phyloP scores from a whole-genome alignment of 2,329 filamentous ascomycete species.

The Trichoderma gracile region DNA sequence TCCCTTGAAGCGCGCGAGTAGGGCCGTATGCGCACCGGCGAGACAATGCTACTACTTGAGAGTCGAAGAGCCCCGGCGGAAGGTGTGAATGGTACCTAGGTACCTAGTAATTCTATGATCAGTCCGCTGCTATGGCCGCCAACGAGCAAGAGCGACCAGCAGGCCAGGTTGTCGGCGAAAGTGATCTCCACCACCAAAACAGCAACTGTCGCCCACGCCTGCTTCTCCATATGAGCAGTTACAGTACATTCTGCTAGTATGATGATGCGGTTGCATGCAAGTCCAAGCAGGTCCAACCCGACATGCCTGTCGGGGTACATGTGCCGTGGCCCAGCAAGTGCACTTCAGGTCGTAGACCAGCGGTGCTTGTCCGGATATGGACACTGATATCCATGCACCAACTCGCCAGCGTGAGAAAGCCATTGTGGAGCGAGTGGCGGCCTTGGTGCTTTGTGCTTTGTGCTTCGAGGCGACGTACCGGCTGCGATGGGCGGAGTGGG shows the following conservation, averaged over 20 bases:
- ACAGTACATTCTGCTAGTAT: too few species aligned
- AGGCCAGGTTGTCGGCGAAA: not conserved
- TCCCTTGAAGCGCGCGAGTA: not conserved
- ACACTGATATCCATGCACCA: too few species aligned
- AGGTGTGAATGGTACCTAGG: not conserved
- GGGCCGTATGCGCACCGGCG: not conserved
- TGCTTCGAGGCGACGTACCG: not conserved
- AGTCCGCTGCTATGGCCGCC: not conserved
- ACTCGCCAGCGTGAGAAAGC: not conserved
- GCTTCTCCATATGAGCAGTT: too few species aligned
- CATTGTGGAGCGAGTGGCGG: conserved; percentile 15
- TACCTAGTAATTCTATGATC: too few species aligned
- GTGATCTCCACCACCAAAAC: not conserved
- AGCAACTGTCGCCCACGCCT: not conserved
- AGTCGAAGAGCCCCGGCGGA: not conserved
- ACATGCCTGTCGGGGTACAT: too few species aligned
- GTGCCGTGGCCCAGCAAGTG: too few species aligned
- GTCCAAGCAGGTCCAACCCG: not conserved
- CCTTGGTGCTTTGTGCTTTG: not conserved
- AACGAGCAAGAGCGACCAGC: not conserved
- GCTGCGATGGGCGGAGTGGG: too few species aligned
- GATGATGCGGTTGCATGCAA: not conserved
- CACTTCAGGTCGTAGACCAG: too few species aligned
- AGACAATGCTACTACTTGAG: not conserved
- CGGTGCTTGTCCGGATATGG: too few species aligned